Evolutionary conservation across 371 early-diverging fungal species (phyloP).

Genomic region (Blakeslea trispora): DNA sequence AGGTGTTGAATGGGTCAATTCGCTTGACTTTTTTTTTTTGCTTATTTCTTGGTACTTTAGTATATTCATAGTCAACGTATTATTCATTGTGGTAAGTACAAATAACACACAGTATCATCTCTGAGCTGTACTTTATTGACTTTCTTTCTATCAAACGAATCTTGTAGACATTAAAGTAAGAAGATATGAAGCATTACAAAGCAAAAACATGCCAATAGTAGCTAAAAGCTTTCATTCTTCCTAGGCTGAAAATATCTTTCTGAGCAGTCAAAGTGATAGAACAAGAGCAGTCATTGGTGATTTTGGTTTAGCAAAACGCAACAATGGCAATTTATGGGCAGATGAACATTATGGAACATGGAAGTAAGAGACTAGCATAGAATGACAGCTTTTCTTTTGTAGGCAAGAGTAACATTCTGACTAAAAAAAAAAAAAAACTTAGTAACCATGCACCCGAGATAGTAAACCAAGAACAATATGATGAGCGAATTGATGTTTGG

Average conservation of each 20-base stretch:
- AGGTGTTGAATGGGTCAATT: too few relatives aligned
- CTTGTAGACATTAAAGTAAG: conserved; percentile 4
- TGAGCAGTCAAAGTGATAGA: neutral
- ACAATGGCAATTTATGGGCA: neutral
- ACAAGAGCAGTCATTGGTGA: neutral
- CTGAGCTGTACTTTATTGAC: too few relatives aligned
- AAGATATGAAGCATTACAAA: too few relatives aligned
- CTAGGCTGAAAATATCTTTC: neutral
- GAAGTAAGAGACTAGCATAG: neutral
- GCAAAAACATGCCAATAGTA: too few relatives aligned
- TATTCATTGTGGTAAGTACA: neutral
- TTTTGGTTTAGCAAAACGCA: neutral
- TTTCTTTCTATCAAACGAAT: neutral
- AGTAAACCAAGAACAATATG: neutral
- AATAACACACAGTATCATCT: neutral
- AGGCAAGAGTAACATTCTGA: too few relatives aligned
- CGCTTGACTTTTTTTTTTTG: too few relatives aligned
- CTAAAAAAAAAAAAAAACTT: neutral
- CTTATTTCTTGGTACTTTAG: too few relatives aligned
- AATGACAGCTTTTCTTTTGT: too few relatives aligned
- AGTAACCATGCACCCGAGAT: conserved; percentile 1
- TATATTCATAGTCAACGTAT: neutral
- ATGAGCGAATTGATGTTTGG: conserved; percentile 1
- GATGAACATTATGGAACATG: neutral
- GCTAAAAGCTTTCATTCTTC: neutral